Evolutionary conservation across 2,329 filamentous ascomycete species (phyloP).

Genomic region (Sporothrix humicola): DNA sequence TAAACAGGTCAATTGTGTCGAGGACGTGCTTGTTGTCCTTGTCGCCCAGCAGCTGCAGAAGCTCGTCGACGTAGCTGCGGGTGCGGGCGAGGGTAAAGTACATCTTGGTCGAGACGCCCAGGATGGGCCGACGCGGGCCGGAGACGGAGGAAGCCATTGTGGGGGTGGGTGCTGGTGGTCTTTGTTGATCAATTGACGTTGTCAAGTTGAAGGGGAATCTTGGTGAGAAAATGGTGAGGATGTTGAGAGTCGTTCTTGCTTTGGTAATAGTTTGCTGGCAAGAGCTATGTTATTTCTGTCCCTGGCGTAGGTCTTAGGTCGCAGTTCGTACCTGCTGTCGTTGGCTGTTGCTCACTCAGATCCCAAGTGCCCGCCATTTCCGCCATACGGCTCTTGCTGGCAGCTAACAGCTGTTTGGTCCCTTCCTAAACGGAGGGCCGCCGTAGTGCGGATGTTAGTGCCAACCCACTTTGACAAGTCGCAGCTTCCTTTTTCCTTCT

Average conservation of each 20-base stretch:
- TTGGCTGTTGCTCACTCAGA: constrained; percentile 17
- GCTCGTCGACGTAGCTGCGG: constrained; percentile 57
- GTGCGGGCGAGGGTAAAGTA: constrained; percentile 75
- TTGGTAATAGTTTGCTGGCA: no score
- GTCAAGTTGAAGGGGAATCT: neutral
- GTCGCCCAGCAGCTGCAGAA: constrained; percentile 54
- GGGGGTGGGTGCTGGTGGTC: neutral
- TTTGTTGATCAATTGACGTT: neutral
- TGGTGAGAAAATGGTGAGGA: neutral
- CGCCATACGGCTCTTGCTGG: neutral
- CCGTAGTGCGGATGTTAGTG: constrained; percentile 12
- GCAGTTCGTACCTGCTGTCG: neutral
- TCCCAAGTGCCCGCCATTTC: neutral
- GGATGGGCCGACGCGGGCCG: constrained; percentile 60
- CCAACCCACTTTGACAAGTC: constrained; percentile 1
- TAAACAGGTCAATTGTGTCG: constrained; percentile 68
- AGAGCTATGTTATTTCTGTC: neutral
- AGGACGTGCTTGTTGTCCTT: constrained; percentile 43
- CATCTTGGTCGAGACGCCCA: constrained; percentile 79
- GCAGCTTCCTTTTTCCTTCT: neutral
- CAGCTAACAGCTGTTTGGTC: neutral
- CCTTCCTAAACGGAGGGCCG: constrained; percentile 2
- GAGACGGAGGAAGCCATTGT: neutral
- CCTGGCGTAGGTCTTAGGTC: neutral
- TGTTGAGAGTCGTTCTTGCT: neutral